Conservation (phyloP, 1,284 basidiomycete genomes). For the Sporisorium iseilematis-ciliati region DNA sequence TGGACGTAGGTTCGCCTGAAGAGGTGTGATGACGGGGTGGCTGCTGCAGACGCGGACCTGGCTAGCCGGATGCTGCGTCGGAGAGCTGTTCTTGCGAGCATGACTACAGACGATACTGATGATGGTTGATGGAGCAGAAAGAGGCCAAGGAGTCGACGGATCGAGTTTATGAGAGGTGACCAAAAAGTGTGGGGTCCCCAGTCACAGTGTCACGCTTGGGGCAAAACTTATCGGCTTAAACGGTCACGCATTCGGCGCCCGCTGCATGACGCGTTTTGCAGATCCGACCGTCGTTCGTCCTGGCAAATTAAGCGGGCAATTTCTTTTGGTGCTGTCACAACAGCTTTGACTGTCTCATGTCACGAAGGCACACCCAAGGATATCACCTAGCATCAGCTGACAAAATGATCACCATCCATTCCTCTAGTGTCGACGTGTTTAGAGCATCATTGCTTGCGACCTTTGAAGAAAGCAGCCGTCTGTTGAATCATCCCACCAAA, state of each 20-base stretch:
- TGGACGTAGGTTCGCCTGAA: conserved; percentile 30
- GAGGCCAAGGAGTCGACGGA: background rate
- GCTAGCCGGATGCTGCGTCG: conserved; percentile 22
- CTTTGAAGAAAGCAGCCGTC: conserved; percentile 70
- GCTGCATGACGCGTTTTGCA: conserved; percentile 6
- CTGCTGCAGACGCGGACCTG: background rate
- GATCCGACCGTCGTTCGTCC: background rate
- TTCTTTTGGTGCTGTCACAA: background rate
- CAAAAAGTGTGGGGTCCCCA: conserved; percentile 31
- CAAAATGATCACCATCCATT: background rate
- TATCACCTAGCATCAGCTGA: background rate
- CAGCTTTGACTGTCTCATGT: background rate
- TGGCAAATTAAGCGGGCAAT: conserved; percentile 13
- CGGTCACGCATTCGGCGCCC: conserved; percentile 3
- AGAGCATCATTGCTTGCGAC: conserved; percentile 5
- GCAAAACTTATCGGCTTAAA: background rate
- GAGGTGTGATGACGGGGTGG: conserved; percentile 5
- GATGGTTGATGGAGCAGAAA: background rate
- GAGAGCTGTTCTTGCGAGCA: conserved; percentile 28
- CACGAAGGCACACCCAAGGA: too few relatives aligned
- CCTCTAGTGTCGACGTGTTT: too few relatives aligned
- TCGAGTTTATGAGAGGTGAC: background rate
- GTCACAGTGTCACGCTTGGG: conserved; percentile 1
- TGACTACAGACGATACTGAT: conserved; percentile 3
- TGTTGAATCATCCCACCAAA: conserved; percentile 82